Evolutionary conservation across 257 asterid genomes (phyloP).

Genomic region (Thymus mandschuricus): DNA sequence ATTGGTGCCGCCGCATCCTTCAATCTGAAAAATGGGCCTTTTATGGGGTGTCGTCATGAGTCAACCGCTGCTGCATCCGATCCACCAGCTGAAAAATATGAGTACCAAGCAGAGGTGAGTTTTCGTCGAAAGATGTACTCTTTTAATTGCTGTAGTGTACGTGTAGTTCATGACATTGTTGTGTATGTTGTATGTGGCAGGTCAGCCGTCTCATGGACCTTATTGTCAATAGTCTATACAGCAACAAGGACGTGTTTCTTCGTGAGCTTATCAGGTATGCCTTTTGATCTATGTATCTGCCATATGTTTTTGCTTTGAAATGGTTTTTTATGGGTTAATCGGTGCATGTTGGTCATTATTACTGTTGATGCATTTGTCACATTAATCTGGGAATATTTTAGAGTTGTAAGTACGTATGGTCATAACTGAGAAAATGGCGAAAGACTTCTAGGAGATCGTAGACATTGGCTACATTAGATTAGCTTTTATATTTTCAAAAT

Average conservation of each 20-base stretch:
- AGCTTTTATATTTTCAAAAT: background rate
- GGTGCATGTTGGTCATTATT: background rate
- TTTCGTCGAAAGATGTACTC: constrained; percentile 6
- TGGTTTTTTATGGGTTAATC: constrained; percentile 15
- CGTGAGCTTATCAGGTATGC: constrained; percentile 93
- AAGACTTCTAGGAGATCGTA: constrained; percentile 7
- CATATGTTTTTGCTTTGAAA: background rate
- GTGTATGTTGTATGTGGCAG: constrained; percentile 46
- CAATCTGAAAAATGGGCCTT: constrained; percentile 32
- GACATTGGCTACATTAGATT: background rate
- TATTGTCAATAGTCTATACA: constrained; percentile 89
- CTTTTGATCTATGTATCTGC: background rate
- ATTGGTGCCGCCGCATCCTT: constrained; percentile 35
- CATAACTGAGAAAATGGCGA: background rate
- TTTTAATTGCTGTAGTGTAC: constrained; percentile 9
- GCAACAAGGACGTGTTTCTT: constrained; percentile 94
- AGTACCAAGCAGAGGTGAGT: constrained; percentile 97
- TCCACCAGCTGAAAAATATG: constrained; percentile 69
- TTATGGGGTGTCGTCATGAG: constrained; percentile 53
- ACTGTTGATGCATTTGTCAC: constrained; percentile 2
- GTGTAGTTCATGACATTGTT: constrained; percentile 12
- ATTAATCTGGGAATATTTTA: no score
- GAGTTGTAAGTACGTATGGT: background rate
- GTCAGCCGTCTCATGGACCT: constrained; percentile 99
- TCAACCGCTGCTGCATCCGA: constrained; percentile 69